A percentile compares a stretch with the other conserved stretches of the same genome.
These are phyloP conservation scores for Coniochaeta pulveracea DNA, from an alignment of 2,329 filamentous ascomycete species.

Conservation along the genomic window DNA sequence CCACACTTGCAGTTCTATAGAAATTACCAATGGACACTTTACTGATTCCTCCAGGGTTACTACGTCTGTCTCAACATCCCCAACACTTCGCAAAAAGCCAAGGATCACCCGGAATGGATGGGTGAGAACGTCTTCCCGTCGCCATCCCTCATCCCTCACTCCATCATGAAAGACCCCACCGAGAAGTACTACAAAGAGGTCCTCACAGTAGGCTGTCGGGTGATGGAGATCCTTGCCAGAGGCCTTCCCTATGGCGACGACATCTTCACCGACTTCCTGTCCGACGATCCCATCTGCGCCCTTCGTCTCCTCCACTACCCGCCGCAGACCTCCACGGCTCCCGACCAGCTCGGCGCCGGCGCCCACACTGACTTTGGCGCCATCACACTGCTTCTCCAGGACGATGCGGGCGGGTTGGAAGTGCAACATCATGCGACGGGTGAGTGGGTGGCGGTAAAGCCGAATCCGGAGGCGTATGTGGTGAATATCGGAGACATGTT, in stretches of 20 bases:
- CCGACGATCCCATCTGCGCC: slow-evolving; percentile 28
- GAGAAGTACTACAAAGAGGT: slow-evolving; percentile 28
- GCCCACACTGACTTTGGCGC: slow-evolving; percentile 45
- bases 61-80: slow-evolving; percentile 27
- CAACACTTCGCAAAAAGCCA: slow-evolving; percentile 12
- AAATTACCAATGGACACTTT: not conserved
- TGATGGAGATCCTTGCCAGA: slow-evolving; percentile 29
- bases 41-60: slow-evolving; percentile 16
- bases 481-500: slow-evolving; percentile 41
- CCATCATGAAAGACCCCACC: slow-evolving; percentile 23
- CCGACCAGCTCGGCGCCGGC: slow-evolving; percentile 24
- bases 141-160: slow-evolving; percentile 10
- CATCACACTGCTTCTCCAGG: slow-evolving; percentile 43
- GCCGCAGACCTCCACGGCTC: slow-evolving; percentile 21
- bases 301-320: slow-evolving; percentile 38
- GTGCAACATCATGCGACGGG: slow-evolving; percentile 31
- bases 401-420: slow-evolving; percentile 36
- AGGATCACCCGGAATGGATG: slow-evolving; percentile 27
- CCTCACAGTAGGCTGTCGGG: slow-evolving; percentile 23
- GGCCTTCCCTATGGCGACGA: slow-evolving; percentile 27
- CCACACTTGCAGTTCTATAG: not conserved
- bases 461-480: slow-evolving; percentile 32
- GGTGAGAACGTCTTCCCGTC: slow-evolving; percentile 26
- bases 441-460: slow-evolving; percentile 32
- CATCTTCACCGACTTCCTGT: slow-evolving; percentile 29